Base-by-base conservation (phyloP, 345 rosid species). In the Rhizophora mangle region DNA sequence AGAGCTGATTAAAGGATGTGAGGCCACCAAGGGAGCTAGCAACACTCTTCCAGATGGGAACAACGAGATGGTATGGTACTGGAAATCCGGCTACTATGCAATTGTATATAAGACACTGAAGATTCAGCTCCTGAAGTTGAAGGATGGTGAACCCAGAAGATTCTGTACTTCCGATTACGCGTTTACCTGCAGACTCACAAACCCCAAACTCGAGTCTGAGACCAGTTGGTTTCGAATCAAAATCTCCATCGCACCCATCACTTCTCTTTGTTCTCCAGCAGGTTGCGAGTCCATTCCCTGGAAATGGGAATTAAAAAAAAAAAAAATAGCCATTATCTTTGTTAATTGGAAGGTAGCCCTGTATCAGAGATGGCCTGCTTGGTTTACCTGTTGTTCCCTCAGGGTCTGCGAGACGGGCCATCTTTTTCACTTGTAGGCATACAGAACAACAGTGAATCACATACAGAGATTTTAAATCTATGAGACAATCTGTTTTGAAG, bases 101-200 rank as follows among this genome's bases (percentile, higher is more conserved):
- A 34, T 72, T 83, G 69, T 69, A 85, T 54, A 82, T 76, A 6
- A 82, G 68, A 34, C 79, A 76, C 30, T 85, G 89, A 2, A 81
- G 84, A 26, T 82, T 80, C 1, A 85, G 81, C 72, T 85, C 89
- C 52, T 76, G 87, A 46, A 80, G 56, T 60, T 82, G 89, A 63
- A 78, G 73, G 65, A 81, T 52, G 4, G 87, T 78, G 76, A 24
- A 24, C 24, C 24, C 24, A 24, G 9, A 6, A 30, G 67, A 43
- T 65, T 63, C 60, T 37, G 27, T 34, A 21, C 29, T 31, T 32
- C 78, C 51, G 16, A 22, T 59, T 18, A 19, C 13, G 31, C 60
- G 8, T 56, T 60, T 68, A 16, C 52, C 53, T 54, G 43, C 56
- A 67, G 62, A 64, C 20, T 67, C 70, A 24, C 85, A 83, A 55